Evolutionary conservation across 73 alveolate species (phyloP).

Genomic region (Halteria grandinella): DNA sequence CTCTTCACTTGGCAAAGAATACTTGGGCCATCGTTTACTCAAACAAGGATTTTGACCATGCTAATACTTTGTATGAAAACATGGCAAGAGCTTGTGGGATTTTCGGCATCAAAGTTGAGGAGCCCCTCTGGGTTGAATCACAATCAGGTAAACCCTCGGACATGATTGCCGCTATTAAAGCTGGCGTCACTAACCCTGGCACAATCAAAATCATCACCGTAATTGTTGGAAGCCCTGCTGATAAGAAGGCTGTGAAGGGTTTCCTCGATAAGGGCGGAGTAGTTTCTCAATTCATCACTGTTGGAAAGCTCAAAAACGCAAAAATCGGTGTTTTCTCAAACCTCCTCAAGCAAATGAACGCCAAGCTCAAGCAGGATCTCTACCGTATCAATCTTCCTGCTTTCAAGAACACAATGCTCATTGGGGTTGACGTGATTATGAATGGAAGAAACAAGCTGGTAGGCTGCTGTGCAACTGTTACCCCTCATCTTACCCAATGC

Average conservation of each 20-base stretch:
- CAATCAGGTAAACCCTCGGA: neutral
- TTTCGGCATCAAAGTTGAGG: conserved; percentile 44
- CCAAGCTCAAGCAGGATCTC: conserved; percentile 31
- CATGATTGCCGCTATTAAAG: neutral
- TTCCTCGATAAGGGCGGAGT: conserved; percentile 16
- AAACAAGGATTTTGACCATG: conserved; percentile 31
- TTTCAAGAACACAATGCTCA: conserved; percentile 36
- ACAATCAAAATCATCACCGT: conserved; percentile 26
- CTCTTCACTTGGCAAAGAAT: neutral
- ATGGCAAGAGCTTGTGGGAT: conserved; percentile 27
- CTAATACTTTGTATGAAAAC: conserved; percentile 8
- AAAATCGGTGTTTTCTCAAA: conserved; percentile 45
- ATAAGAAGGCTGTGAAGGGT: conserved; percentile 2
- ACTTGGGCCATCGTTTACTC: conserved; percentile 25
- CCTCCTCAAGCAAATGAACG: conserved; percentile 40
- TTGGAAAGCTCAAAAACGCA: neutral
- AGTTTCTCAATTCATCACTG: conserved; percentile 33
- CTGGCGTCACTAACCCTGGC: conserved; percentile 4
- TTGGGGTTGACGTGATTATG: conserved; percentile 40
- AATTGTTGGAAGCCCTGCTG: neutral
- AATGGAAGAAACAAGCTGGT: conserved; percentile 13
- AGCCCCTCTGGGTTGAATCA: conserved; percentile 16
- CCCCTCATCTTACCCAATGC: conserved; percentile 53
- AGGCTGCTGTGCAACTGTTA: conserved; percentile 66
- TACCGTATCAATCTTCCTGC: conserved; percentile 13